Percentiles rank a stretch among this genome's conserved stretches.
Conservation (phyloP, 2,329 filamentous ascomycete genomes). For the Curvularia lunata region DNA sequence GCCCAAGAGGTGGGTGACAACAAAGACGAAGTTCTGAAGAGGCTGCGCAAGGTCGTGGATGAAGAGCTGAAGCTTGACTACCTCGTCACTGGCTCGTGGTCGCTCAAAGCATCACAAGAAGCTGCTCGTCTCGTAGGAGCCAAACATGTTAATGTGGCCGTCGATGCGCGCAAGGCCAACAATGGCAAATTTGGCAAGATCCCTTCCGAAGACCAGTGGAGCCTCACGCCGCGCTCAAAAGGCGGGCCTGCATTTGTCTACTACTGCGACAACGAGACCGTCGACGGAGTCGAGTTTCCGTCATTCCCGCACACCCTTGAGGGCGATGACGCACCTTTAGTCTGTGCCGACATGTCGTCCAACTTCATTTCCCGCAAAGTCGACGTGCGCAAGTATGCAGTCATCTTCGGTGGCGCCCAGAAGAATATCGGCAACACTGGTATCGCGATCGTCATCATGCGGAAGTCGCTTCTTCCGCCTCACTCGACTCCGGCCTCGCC, state of each 20-base stretch:
- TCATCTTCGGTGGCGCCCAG: constrained; percentile 89
- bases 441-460: constrained; percentile 83
- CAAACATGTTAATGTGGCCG: constrained; percentile 79
- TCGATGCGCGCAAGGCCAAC: constrained; percentile 68
- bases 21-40: constrained; percentile 63
- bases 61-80: constrained; percentile 84
- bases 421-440: constrained; percentile 92
- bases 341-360: constrained; percentile 92
- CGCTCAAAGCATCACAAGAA: constrained; percentile 85
- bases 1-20: constrained; percentile 62
- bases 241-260: constrained; percentile 74
- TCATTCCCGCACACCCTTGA: constrained; percentile 70
- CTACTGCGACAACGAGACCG: constrained; percentile 92
- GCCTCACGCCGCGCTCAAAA: constrained; percentile 65
- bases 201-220: constrained; percentile 78
- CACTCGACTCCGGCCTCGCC: constrained; percentile 63
- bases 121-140: constrained; percentile 77
- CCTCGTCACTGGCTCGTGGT: constrained; percentile 89
- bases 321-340: constrained; percentile 69
- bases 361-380: constrained; percentile 87
- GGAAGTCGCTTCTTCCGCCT: constrained; percentile 79
- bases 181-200: constrained; percentile 87
- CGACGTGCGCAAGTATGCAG: constrained; percentile 77
- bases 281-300: constrained; percentile 91
- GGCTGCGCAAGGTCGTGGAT: constrained; percentile 69